Base-by-base conservation (phyloP, 2,329 filamentous ascomycete genomes). In the Cercospora nicotianae region DNA sequence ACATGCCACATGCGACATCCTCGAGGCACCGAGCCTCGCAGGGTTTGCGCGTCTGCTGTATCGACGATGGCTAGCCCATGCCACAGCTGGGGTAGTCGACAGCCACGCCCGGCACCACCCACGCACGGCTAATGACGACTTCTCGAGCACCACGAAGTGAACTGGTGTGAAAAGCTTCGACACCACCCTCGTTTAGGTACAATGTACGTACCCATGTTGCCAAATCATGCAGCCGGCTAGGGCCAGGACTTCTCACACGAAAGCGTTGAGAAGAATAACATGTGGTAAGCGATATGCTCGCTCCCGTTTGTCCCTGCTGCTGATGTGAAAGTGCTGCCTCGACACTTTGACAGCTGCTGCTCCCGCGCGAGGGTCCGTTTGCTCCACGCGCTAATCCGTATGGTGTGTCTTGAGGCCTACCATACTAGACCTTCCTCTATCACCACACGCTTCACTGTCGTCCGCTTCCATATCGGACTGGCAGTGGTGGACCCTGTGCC, bases 91-190 rank as follows among this genome's bases (percentile, higher is more conserved):
- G 70, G 71, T 72, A 51, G 42, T 48, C 28, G 12, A 58, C 20
- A 70, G 62, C n/a, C 20, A 48, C 58, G 53, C 62, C 64, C 67
- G 67, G 65, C 65, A 70, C 63, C 48, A 51, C 61, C 63, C 67
- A 67, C 60, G 58, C 48, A 36, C 53, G 67, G 68, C 68, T 72
- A 73, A 75, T 75, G 72, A 75, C 73, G 73, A 72, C 69, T 73
- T 69, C 65, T 23, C 57, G 69, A 70, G 68, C 68, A 68, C 45
- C 45, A 30, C 36, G 13, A 30, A 42, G 45, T 28, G 69, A 69
- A 70, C 69, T 63, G 63, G 58, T 65, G 69, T 23, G 42, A 60
- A 70, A 71, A 72, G 69, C 70, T 72, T 72, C 70, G 64, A 65
- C 64, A 69, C 70, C 70, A 65, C 69, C 70, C 63, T 71, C 67